Percentiles rank a stretch among this genome's conserved stretches.
Evolutionary conservation across 257 asterid species (phyloP).

Genomic region (Echium plantagineum): DNA sequence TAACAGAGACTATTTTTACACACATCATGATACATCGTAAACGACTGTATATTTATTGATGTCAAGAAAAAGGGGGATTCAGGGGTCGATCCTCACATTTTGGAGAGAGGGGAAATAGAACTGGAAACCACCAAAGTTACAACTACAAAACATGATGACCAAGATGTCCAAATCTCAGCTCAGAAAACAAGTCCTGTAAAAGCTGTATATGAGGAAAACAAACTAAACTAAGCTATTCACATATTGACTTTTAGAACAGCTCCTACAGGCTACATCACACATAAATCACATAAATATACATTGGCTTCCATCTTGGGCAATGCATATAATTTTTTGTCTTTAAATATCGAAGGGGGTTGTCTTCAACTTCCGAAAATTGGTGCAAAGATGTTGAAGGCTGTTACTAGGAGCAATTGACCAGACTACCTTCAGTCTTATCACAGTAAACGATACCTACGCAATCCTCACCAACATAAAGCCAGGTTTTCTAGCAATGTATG

Average conservation of each 20-base stretch:
- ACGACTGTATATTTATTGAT: too few species aligned
- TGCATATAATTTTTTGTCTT: too few species aligned
- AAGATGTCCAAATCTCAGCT: background rate
- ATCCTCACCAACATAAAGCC: constrained; percentile 11
- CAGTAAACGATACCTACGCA: background rate
- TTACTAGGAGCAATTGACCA: background rate
- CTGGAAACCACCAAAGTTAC: too few species aligned
- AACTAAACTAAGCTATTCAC: background rate
- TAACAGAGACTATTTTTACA: too few species aligned
- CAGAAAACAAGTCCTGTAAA: background rate
- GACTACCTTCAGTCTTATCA: background rate
- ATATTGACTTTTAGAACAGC: background rate
- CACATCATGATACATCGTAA: too few species aligned
- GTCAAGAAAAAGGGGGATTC: too few species aligned
- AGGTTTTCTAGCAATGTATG: constrained; percentile 6
- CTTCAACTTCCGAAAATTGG: background rate
- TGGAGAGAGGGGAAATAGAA: too few species aligned
- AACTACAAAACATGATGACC: too few species aligned
- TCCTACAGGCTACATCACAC: background rate
- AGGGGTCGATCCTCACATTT: too few species aligned
- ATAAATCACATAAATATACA: constrained; percentile 2
- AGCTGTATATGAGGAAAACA: background rate
- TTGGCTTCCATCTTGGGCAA: background rate
- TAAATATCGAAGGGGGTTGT: background rate
- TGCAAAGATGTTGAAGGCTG: background rate